A percentile compares a stretch with the other conserved stretches of the same genome.
phyloP scores from a whole-genome alignment of 2,329 filamentous ascomycete species.

The Raffaelea ambrosiae region DNA sequence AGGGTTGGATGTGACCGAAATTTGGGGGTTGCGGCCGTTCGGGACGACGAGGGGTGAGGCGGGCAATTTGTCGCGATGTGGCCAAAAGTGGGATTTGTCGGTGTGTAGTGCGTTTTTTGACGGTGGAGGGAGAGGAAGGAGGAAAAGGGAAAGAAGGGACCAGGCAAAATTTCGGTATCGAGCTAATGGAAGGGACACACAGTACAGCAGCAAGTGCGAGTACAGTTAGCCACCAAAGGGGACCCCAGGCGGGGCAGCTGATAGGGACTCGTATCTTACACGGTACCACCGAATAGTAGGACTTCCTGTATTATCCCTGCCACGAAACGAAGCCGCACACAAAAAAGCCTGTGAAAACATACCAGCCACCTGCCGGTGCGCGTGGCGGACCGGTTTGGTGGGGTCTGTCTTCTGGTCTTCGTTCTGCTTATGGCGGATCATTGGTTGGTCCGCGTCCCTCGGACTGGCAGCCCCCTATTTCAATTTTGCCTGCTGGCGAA shows the following conservation, averaged over 20 bases:
- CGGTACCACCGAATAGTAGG: too few relatives aligned
- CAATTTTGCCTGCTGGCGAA: not conserved
- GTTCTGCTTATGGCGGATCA: too few relatives aligned
- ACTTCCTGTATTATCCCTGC: too few relatives aligned
- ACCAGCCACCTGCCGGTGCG: too few relatives aligned
- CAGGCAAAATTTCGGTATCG: not conserved
- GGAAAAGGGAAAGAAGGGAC: constrained; percentile 5
- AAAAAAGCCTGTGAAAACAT: too few relatives aligned
- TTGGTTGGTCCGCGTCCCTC: not conserved
- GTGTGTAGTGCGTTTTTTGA: constrained; percentile 13
- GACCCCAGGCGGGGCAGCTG: not conserved
- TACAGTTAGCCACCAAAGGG: constrained; percentile 1
- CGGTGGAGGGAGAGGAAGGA: constrained; percentile 4
- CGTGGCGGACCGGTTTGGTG: too few relatives aligned
- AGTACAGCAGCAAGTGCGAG: too few relatives aligned
- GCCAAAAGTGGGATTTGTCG: constrained; percentile 17
- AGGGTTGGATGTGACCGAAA: not conserved
- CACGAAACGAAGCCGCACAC: too few relatives aligned
- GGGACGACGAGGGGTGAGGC: constrained; percentile 1
- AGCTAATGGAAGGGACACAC: too few relatives aligned
- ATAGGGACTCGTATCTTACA: too few relatives aligned
- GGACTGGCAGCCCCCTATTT: not conserved
- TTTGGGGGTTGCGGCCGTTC: not conserved
- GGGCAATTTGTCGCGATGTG: constrained; percentile 16
- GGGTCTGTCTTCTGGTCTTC: too few relatives aligned